Percentiles rank a stretch among this genome's conserved stretches.
phyloP scores from a whole-genome alignment of 1,284 basidiomycete genomes.

The Fomitopsis palustris region DNA sequence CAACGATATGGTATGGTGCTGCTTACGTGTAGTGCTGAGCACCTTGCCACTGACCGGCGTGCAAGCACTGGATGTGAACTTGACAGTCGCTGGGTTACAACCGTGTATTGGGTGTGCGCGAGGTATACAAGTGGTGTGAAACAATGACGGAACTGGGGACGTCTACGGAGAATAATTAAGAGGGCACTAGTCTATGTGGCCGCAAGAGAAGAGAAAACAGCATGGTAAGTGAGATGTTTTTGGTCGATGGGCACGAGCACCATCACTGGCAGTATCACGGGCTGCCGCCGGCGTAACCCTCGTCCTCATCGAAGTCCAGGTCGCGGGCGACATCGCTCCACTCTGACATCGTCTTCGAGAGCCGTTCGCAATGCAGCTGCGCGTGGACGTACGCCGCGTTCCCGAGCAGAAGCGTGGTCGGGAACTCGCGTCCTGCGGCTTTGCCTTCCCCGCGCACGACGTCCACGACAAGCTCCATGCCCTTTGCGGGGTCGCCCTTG shows the following conservation, averaged over 20 bases:
- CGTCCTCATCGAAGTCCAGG: conserved; percentile 22
- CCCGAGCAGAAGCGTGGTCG: conserved; percentile 30
- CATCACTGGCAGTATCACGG: too few species aligned
- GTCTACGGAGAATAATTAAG: too few species aligned
- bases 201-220: not conserved
- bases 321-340: conserved; percentile 31
- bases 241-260: not conserved
- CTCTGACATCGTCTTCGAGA: conserved; percentile 24
- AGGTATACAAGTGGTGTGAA: not conserved
- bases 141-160: too few species aligned
- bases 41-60: too few species aligned
- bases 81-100: too few species aligned
- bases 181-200: not conserved
- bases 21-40: too few species aligned
- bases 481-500: conserved; percentile 52
- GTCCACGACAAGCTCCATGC: conserved; percentile 52
- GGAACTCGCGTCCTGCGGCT: conserved; percentile 17
- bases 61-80: too few species aligned
- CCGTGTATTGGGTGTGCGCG: not conserved
- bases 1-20: too few species aligned
- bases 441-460: conserved; percentile 48
- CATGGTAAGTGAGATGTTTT: not conserved
- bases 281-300: not conserved
- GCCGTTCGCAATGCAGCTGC: conserved; percentile 27
- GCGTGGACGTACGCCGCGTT: conserved; percentile 23